These are phyloP conservation scores for Aureobasidium sp. DNA, from an alignment of 2,329 filamentous ascomycete species.

Conservation along the genomic window DNA sequence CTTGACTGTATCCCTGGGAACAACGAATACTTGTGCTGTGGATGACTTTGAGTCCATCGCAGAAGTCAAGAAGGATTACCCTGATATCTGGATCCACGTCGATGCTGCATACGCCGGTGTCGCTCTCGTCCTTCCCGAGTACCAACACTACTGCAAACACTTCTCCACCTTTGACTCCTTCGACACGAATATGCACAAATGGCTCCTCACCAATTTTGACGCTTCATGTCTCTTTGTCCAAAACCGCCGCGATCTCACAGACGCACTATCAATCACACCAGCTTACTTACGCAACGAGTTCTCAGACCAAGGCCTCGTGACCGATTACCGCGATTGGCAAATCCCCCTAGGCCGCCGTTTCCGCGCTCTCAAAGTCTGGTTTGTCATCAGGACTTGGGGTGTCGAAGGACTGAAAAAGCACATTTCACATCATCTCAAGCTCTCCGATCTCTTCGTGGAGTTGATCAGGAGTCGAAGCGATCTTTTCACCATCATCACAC, in stretches of 20 bases:
- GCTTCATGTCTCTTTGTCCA: conserved; percentile 83
- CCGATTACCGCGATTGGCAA: conserved; percentile 98
- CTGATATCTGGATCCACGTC: conserved; percentile 87
- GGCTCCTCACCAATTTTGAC: conserved; percentile 96
- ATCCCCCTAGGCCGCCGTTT: conserved; percentile 93
- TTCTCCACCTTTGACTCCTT: conserved; percentile 84
- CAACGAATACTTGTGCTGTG: conserved; percentile 88
- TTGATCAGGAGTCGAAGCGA: conserved; percentile 68
- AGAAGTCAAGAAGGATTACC: conserved; percentile 58
- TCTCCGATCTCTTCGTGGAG: conserved; percentile 75
- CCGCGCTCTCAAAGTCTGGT: conserved; percentile 94
- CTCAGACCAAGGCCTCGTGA: conserved; percentile 85
- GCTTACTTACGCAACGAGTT: conserved; percentile 86
- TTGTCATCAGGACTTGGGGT: conserved; percentile 87
- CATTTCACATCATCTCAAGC: conserved; percentile 71
- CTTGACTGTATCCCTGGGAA: conserved; percentile 85
- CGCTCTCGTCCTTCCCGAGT: conserved; percentile 84
- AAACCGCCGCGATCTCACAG: conserved; percentile 76
- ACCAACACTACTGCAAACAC: conserved; percentile 71
- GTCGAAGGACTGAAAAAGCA: conserved; percentile 78
- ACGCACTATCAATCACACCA: conserved; percentile 81
- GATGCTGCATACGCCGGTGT: conserved; percentile 95
- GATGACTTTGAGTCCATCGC: conserved; percentile 82
- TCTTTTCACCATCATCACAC: conserved; percentile 79
- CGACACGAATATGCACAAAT: conserved; percentile 98